Base-by-base conservation (phyloP, 2,329 filamentous ascomycete species). In the Didymella keratinophila region DNA sequence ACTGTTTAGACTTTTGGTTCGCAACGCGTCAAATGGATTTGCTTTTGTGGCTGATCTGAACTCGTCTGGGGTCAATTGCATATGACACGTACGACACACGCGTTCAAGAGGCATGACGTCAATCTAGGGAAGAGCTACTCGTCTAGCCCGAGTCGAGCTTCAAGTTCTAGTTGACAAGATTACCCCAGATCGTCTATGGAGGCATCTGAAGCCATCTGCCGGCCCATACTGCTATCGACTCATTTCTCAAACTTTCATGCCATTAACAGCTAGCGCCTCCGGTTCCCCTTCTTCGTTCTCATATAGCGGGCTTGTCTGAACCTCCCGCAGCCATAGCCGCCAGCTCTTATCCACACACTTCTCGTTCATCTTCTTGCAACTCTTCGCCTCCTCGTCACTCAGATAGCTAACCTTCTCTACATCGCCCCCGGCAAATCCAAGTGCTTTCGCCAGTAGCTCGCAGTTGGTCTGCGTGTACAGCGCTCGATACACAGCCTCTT, bases 401-500 rank as follows among this genome's bases (percentile, higher is more conserved):
- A 71, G 56, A 68, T 74, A 66, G 51, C 71, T 25, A 39, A 73
- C 39, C 57, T 70, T 32, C 45, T 69, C 46, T 30, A 62, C 49
- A 68, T 73, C 58, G 51, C 55, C 76, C n/a, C 42, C 72, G 53
- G 47, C 74, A 44, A 66, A 75, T 62, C 42, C 60, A 66, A 58
- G 70, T 1, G 73, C 72, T 2, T 73, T 73, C 23, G 76, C 72
- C 9, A 79, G 59, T 11, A 78, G 54, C 4, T 75, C 71, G 36
- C 68, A 72, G 25, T 73, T 74, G 12, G 61, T 68, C 60, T 71
- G 69, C n/a, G 74, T 77, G 48, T 78, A 81, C 20, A 80, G 68
- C 0, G 78, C 74, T 23, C 76, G 70, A 55, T 76, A 80, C 3
- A 81, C 76, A 5, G 76, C 78, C 52, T 79, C 72, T 52, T 80